Conservation (phyloP, 2,329 filamentous ascomycete species). For the Cercospora sp. region DNA sequence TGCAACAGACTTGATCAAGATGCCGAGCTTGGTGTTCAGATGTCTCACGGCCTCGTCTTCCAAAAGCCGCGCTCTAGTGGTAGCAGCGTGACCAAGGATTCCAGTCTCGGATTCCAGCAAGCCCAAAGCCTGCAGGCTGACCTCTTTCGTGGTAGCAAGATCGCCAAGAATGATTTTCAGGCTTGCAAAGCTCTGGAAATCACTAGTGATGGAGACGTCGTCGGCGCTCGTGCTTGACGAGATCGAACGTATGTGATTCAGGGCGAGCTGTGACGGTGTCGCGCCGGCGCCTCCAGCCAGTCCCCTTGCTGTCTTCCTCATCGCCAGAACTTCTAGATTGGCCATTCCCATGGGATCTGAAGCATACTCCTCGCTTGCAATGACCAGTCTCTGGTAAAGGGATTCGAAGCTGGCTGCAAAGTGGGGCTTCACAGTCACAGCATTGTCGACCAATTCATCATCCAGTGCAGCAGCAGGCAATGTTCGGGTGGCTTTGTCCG, state of each 20-base stretch:
- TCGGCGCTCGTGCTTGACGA: constrained; percentile 3
- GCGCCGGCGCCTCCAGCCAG: background rate
- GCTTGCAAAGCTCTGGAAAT: background rate
- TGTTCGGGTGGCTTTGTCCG: constrained; percentile 21
- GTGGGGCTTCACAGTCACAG: constrained; percentile 39
- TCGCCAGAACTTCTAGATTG: constrained; percentile 24
- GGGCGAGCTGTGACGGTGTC: background rate
- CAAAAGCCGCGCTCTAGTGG: constrained; percentile 39
- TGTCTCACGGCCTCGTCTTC: constrained; percentile 36
- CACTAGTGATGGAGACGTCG: background rate
- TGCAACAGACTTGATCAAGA: constrained; percentile 34
- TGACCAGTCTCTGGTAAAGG: constrained; percentile 42
- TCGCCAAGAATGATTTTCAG: constrained; percentile 7
- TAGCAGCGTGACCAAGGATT: constrained; percentile 41
- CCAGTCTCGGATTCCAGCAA: constrained; percentile 45
- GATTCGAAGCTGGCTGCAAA: constrained; percentile 50
- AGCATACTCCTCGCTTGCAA: background rate
- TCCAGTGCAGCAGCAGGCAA: constrained; percentile 16
- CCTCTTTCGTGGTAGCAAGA: constrained; percentile 34
- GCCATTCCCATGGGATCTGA: background rate
- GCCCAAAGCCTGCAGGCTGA: constrained; percentile 43
- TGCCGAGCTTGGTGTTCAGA: constrained; percentile 35
- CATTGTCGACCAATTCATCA: constrained; percentile 15
- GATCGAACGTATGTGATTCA: constrained; percentile 14
- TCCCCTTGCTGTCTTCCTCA: constrained; percentile 8